Conservation (phyloP, 768 basidiomycete species). For the Suillus variegatus region DNA sequence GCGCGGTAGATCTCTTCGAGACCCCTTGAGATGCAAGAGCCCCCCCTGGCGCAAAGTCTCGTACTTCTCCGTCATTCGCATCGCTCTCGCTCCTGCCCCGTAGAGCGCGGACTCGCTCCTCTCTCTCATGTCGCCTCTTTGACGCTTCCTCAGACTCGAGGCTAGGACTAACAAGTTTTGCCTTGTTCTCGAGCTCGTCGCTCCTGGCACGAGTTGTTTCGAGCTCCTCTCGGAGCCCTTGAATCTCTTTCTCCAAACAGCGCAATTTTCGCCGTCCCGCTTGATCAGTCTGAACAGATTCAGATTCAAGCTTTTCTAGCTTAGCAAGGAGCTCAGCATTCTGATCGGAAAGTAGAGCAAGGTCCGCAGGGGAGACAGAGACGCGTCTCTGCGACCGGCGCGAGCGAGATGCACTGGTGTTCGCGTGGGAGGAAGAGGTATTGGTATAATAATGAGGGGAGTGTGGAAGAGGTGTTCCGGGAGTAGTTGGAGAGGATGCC, state of each 20-base stretch:
- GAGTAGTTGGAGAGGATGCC: constrained; percentile 25
- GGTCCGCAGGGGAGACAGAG: constrained; percentile 67
- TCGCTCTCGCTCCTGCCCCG: constrained; percentile 39
- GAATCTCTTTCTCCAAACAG: constrained; percentile 80
- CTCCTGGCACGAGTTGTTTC: constrained; percentile 73
- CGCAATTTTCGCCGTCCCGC: constrained; percentile 69
- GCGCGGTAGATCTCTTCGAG: not conserved
- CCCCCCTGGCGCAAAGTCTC: constrained; percentile 65
- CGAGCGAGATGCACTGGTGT: constrained; percentile 22
- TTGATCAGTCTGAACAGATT: constrained; percentile 65
- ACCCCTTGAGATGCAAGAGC: constrained; percentile 31
- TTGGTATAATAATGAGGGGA: constrained; percentile 37
- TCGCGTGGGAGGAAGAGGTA: constrained; percentile 23
- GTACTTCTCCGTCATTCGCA: constrained; percentile 36
- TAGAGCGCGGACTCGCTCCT: constrained; percentile 55
- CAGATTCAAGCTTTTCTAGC: constrained; percentile 73
- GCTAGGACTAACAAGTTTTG: constrained; percentile 40
- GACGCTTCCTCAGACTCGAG: constrained; percentile 28
- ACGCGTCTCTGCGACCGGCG: constrained; percentile 40
- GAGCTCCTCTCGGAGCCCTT: constrained; percentile 68
- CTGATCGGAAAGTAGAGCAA: constrained; percentile 75
- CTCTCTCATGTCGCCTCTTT: constrained; percentile 39
- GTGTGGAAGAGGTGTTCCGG: constrained; percentile 29
- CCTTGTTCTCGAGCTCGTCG: constrained; percentile 70
- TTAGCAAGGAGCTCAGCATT: constrained; percentile 79